Conservation (phyloP, 169 alveolate genomes). For the Plasmodium yoelii region DNA sequence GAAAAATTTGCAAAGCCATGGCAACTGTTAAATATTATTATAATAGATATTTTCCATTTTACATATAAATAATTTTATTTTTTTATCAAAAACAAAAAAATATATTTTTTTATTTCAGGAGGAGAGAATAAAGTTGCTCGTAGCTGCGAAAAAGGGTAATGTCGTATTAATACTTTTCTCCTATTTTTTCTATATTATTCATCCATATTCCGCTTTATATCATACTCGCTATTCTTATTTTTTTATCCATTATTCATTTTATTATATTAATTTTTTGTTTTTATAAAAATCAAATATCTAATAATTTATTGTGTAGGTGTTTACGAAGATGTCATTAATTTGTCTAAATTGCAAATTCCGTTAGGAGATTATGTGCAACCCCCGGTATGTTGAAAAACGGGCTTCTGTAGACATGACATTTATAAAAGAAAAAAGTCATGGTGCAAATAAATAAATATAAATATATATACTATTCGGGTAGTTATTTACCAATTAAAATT, state of each 20-base stretch:
- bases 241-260: neutral
- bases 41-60: neutral
- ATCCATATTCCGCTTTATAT: slow-evolving; percentile 1
- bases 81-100: neutral
- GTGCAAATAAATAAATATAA: no score
- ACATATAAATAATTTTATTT: neutral
- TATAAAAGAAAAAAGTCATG: no score
- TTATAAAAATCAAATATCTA: no score
- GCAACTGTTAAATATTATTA: slow-evolving; percentile 45
- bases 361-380: slow-evolving; percentile 70
- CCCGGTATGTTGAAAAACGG: slow-evolving; percentile 21
- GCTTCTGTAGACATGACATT: no score
- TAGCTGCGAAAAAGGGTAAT: slow-evolving; percentile 70
- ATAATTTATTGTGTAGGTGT: slow-evolving; percentile 16
- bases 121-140: slow-evolving; percentile 72
- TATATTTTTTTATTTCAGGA: slow-evolving; percentile 28
- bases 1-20: slow-evolving; percentile 14
- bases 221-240: slow-evolving; percentile 4
- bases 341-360: slow-evolving; percentile 68
- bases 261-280: neutral
- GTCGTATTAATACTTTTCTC: neutral
- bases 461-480: no score
- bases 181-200: neutral
- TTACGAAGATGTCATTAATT: slow-evolving; percentile 61
- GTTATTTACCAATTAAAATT: no score